Conservation (phyloP, 1,139 yeast genomes). For the Tardiomyces depauwii region DNA sequence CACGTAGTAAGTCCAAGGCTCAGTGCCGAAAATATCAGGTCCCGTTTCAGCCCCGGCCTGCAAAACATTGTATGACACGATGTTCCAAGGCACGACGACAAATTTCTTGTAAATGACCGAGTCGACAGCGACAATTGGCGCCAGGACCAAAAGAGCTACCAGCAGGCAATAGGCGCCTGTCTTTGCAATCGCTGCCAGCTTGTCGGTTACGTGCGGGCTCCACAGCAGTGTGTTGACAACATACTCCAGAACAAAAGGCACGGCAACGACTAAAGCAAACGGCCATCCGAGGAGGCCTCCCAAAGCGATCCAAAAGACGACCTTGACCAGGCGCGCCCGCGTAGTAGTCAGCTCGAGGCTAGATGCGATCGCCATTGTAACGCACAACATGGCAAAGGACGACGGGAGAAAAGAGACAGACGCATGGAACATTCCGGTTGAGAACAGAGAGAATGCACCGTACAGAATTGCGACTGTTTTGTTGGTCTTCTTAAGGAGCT, state of each 20-base stretch:
- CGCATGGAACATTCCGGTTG: slow-evolving; percentile 76
- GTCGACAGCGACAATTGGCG: slow-evolving; percentile 39
- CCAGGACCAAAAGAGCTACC: slow-evolving; percentile 4
- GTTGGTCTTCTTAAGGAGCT: slow-evolving; percentile 31
- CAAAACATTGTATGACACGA: slow-evolving; percentile 73
- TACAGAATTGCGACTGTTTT: slow-evolving; percentile 46
- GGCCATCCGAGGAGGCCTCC: slow-evolving; percentile 94
- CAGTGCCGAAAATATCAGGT: slow-evolving; percentile 85
- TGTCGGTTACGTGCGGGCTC: slow-evolving; percentile 1
- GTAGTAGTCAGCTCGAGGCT: slow-evolving; percentile 18
- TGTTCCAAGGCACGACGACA: slow-evolving; percentile 69
- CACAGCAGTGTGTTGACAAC: slow-evolving; percentile 6
- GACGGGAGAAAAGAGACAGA: slow-evolving; percentile 79
- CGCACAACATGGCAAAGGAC: slow-evolving; percentile 66
- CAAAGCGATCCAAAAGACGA: slow-evolving; percentile 41
- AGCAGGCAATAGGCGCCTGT: background rate
- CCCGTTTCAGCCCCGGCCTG: slow-evolving; percentile 57
- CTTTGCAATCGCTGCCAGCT: background rate
- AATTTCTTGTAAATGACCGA: slow-evolving; percentile 51
- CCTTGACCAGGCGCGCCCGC: slow-evolving; percentile 15
- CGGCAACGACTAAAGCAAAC: slow-evolving; percentile 54
- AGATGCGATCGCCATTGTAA: slow-evolving; percentile 43
- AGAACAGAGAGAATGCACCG: slow-evolving; percentile 34
- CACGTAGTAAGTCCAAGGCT: slow-evolving; percentile 68
- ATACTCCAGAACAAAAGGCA: slow-evolving; percentile 38